A percentile compares a stretch with the other conserved stretches of the same genome.
Evolutionary conservation across 2,329 filamentous ascomycete genomes (phyloP).

Genomic region (Catunica adiposa): DNA sequence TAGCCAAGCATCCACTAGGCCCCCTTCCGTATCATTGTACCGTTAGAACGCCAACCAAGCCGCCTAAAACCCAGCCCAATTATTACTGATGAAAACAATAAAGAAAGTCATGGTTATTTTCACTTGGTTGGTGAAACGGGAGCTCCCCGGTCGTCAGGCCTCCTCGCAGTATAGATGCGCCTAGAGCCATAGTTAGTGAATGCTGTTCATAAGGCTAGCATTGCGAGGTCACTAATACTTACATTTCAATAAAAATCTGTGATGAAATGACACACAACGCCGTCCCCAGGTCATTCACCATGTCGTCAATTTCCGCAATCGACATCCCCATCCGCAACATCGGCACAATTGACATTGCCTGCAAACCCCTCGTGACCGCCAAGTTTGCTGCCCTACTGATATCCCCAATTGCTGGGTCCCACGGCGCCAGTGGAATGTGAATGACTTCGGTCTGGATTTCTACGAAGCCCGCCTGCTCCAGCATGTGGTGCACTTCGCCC

Average conservation of each 20-base stretch:
- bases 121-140: slow-evolving; percentile 1
- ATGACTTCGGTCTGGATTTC: slow-evolving; percentile 59
- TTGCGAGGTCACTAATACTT: slow-evolving; percentile 25
- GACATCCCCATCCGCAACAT: slow-evolving; percentile 38
- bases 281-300: slow-evolving; percentile 45
- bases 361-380: slow-evolving; percentile 54
- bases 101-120: background rate
- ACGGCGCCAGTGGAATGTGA: slow-evolving; percentile 56
- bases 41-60: too few relatives aligned
- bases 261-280: slow-evolving; percentile 54
- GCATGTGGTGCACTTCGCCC: slow-evolving; percentile 21
- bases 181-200: slow-evolving; percentile 15
- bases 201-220: background rate
- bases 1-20: too few relatives aligned
- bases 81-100: too few relatives aligned
- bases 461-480: slow-evolving; percentile 59
- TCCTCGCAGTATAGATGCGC: slow-evolving; percentile 22
- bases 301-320: slow-evolving; percentile 43
- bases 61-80: too few relatives aligned
- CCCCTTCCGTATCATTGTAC: too few relatives aligned
- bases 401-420: slow-evolving; percentile 47
- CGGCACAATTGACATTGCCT: slow-evolving; percentile 56
- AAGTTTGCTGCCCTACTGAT: slow-evolving; percentile 75
- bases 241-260: slow-evolving; percentile 63
- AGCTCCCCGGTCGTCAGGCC: slow-evolving; percentile 14